Base-by-base conservation (phyloP, 164 flowering plant species). In the Paratinospora sagittata region DNA sequence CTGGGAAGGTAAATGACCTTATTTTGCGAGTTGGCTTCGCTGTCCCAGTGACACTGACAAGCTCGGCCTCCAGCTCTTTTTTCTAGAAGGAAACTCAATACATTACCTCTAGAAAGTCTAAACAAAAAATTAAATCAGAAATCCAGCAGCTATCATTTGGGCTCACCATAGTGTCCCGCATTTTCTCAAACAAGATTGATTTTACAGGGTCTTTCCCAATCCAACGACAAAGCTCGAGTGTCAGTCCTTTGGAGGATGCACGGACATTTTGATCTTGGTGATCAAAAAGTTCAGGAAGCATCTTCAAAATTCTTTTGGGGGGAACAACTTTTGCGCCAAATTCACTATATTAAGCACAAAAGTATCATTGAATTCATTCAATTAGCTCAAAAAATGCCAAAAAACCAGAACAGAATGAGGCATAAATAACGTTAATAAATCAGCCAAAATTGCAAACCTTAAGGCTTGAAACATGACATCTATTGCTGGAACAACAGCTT, bases 241-340 rank as follows among this genome's bases (percentile, higher is more conserved):
- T 96, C 82, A 96, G 75, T 27, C 99, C 99, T 80, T 96, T 96
- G 8, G 99, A 87, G n/a, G 87, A 96, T 62, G 98, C 96, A 78
- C 98, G 96, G 45, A 96, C 99, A 88, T 93, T 90, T 79, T 96
- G 98, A 78, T 96, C 99, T 87, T 90, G 99, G 80, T 96, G 99
- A 69, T 96, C 97, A 80, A 96, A 96, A 58, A 96, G 96, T 76
- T 96, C 99, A 57, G 99, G 99, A 67, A 96, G 92, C 95, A 96
- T 96, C 89, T 89, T 93, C 69, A 96, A 72, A 73, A 96, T 88
- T 76, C 92, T 87, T 79, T 93, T 96, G 0, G 99, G 99, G 4
- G 99, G 95, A 10, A 96, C 89, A 79, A 96, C 81, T 79, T 96
- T 96, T 63, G 95, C 55, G 71, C 98, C 98, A 85, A 96, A 96